Evolutionary conservation across 2,329 filamentous ascomycete species (phyloP).

Genomic region (Boeremia lycopersici): DNA sequence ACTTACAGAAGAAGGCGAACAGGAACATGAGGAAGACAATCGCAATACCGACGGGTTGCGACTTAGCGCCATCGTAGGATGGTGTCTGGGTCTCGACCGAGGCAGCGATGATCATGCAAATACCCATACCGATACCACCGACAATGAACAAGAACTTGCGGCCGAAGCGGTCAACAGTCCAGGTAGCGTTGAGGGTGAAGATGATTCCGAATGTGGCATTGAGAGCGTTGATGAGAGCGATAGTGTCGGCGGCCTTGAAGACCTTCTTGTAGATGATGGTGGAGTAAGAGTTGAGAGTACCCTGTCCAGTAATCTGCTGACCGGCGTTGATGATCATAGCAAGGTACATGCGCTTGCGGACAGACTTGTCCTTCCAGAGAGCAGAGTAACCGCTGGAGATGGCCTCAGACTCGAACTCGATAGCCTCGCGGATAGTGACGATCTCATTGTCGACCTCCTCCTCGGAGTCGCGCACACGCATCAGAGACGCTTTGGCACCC

Average conservation of each 20-base stretch:
- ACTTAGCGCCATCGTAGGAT: constrained; percentile 59
- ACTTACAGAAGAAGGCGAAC: constrained; percentile 66
- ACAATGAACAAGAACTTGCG: constrained; percentile 72
- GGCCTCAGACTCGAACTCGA: constrained; percentile 74
- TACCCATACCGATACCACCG: constrained; percentile 70
- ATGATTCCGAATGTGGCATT: constrained; percentile 75
- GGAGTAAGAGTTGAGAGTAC: constrained; percentile 73
- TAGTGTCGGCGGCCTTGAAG: constrained; percentile 60
- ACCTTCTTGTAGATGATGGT: constrained; percentile 77
- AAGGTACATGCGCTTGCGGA: constrained; percentile 69
- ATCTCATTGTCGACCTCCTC: constrained; percentile 72
- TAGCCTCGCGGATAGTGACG: constrained; percentile 67
- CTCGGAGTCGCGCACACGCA: constrained; percentile 66
- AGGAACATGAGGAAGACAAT: constrained; percentile 72
- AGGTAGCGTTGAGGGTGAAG: constrained; percentile 74
- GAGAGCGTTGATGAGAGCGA: constrained; percentile 75
- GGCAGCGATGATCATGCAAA: constrained; percentile 72
- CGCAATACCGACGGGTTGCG: constrained; percentile 66
- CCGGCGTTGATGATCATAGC: constrained; percentile 72
- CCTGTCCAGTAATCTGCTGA: constrained; percentile 75
- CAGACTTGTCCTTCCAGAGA: constrained; percentile 71
- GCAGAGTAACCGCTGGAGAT: constrained; percentile 67
- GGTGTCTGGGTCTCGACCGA: constrained; percentile 65
- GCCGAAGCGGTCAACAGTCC: constrained; percentile 75
- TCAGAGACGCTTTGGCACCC: constrained; percentile 63